A percentile compares a stretch with the other conserved stretches of the same genome.
phyloP scores from a whole-genome alignment of 2,329 filamentous ascomycete species.

The Fusarium graminum region DNA sequence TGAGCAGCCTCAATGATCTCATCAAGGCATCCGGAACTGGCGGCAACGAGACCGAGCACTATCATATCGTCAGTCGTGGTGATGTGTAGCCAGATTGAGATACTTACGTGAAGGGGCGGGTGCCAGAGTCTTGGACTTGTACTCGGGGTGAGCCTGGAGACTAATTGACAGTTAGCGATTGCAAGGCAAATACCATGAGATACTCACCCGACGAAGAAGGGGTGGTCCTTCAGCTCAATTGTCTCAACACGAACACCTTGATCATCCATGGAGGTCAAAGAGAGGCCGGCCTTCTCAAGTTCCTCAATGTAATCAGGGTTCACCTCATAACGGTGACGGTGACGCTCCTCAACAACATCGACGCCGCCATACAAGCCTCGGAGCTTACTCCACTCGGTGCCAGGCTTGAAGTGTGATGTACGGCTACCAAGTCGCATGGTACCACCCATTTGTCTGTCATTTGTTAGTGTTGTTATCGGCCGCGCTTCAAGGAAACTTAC shows the following conservation, averaged over 20 bases:
- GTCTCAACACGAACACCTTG: conserved; percentile 36
- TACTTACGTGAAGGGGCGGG: conserved; percentile 70
- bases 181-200: neutral
- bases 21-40: conserved; percentile 76
- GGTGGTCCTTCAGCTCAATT: conserved; percentile 43
- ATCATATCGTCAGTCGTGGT: conserved; percentile 6
- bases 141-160: conserved; percentile 75
- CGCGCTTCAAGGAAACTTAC: conserved; percentile 35
- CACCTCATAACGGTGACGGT: conserved; percentile 91
- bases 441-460: conserved; percentile 69
- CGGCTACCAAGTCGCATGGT: conserved; percentile 88
- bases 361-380: conserved; percentile 77
- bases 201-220: conserved; percentile 39
- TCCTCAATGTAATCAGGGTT: conserved; percentile 81
- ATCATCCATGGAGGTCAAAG: conserved; percentile 59
- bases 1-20: conserved; percentile 48
- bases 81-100: too few relatives aligned
- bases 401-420: conserved; percentile 79
- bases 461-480: conserved; percentile 5
- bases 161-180: conserved; percentile 68
- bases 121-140: conserved; percentile 78
- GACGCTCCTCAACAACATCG: conserved; percentile 75
- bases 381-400: conserved; percentile 82
- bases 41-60: conserved; percentile 66
- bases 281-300: conserved; percentile 77